phyloP scores from a whole-genome alignment of 495 filamentous ascomycete species.

The Penicillium turbatum region DNA sequence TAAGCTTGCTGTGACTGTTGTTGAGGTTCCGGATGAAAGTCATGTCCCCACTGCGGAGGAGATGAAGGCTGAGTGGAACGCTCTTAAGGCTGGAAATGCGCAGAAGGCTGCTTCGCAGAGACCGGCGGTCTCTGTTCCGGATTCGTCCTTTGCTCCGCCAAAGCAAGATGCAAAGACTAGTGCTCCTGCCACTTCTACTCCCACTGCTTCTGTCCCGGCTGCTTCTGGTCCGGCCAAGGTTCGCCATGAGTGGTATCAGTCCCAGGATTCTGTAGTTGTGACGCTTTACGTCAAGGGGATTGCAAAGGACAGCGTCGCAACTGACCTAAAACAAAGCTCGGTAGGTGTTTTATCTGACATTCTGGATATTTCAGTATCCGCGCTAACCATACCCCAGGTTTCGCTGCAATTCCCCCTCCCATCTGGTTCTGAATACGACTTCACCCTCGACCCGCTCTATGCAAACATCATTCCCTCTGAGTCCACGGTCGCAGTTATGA shows the following conservation, averaged over 20 bases:
- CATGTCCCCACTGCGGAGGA: conserved; percentile 43
- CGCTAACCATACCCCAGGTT: conserved; percentile 33
- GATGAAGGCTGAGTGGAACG: conserved; percentile 32
- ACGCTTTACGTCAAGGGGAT: conserved; percentile 70
- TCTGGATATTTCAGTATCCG: not conserved
- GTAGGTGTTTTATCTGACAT: conserved; percentile 25
- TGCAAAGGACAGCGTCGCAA: conserved; percentile 54
- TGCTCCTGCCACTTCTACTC: not conserved
- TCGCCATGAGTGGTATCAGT: conserved; percentile 80
- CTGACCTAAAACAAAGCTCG: conserved; percentile 55
- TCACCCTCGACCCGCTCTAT: conserved; percentile 68
- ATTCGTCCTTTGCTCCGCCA: not conserved
- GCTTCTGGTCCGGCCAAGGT: conserved; percentile 46
- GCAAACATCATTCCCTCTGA: conserved; percentile 56
- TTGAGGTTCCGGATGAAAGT: conserved; percentile 57
- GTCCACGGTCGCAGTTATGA: conserved; percentile 60
- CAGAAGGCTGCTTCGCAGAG: conserved; percentile 18
- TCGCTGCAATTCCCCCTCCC: conserved; percentile 64
- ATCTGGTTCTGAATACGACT: conserved; percentile 56
- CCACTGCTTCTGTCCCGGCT: no score
- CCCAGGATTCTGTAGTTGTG: conserved; percentile 57
- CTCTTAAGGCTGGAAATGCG: conserved; percentile 22
- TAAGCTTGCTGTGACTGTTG: conserved; percentile 51
- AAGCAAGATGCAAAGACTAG: not conserved
- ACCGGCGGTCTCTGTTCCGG: conserved; percentile 4